These are phyloP conservation scores for Claviceps pazoutovae DNA, from an alignment of 2,329 filamentous ascomycete species.

Conservation along the genomic window DNA sequence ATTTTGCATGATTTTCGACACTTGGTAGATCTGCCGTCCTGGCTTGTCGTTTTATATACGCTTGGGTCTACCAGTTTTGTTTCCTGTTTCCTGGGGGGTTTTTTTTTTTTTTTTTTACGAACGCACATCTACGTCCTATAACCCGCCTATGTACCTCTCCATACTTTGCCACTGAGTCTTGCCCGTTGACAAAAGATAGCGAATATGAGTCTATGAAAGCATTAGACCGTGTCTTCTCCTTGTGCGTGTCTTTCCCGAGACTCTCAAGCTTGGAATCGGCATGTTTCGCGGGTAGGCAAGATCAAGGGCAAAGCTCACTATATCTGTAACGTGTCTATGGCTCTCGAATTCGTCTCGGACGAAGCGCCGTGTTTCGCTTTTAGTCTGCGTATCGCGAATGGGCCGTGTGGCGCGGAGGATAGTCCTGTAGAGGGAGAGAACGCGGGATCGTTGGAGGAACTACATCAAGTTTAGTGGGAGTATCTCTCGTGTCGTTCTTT, in stretches of 20 bases:
- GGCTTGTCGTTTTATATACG: background rate
- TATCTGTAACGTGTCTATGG: slow-evolving; percentile 40
- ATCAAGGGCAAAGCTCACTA: slow-evolving; percentile 26
- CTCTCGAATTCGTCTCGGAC: slow-evolving; percentile 49
- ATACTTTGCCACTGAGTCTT: slow-evolving; percentile 53
- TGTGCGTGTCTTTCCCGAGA: background rate
- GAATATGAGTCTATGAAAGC: slow-evolving; percentile 36
- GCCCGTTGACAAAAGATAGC: slow-evolving; percentile 49
- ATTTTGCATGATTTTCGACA: too few relatives aligned
- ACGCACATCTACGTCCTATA: slow-evolving; percentile 13
- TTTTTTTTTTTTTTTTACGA: background rate
- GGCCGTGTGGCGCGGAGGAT: slow-evolving; percentile 40
- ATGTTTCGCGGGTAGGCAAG: too few relatives aligned
- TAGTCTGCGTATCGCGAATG: slow-evolving; percentile 37
- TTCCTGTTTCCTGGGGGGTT: background rate
- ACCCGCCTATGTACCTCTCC: slow-evolving; percentile 29
- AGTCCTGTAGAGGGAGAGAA: slow-evolving; percentile 42
- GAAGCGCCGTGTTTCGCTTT: slow-evolving; percentile 40
- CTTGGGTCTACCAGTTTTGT: background rate
- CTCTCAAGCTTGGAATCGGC: too few relatives aligned
- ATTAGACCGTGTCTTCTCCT: background rate
- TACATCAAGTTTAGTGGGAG: slow-evolving; percentile 12
- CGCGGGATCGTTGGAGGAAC: slow-evolving; percentile 45
- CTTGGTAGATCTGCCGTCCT: too few relatives aligned
- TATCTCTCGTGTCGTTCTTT: background rate